Percentiles rank a stretch among this genome's conserved stretches.
These are phyloP conservation scores for Tubosaeta sp. DNA, from an alignment of 768 basidiomycete genomes.

Conservation along the genomic window DNA sequence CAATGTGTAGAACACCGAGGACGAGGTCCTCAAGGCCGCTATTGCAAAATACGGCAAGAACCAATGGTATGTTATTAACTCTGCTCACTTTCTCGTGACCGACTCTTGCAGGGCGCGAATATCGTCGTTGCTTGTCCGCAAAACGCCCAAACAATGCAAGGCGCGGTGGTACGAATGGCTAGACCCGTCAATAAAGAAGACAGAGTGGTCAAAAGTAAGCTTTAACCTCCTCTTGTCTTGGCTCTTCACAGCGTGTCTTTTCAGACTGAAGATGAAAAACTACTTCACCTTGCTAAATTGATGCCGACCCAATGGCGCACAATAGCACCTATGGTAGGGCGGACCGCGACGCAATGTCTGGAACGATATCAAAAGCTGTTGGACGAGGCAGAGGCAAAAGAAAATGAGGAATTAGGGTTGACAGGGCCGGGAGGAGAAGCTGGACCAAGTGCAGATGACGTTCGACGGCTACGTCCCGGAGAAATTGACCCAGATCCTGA, in stretches of 20 bases:
- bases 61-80: constrained; percentile 59
- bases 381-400: constrained; percentile 96
- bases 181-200: constrained; percentile 99
- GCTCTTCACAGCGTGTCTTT: background rate
- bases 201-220: constrained; percentile 95
- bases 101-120: constrained; percentile 78
- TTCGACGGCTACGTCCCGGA: constrained; percentile 83
- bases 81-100: background rate
- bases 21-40: constrained; percentile 98
- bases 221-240: background rate
- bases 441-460: constrained; percentile 89
- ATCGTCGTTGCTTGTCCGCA: constrained; percentile 93
- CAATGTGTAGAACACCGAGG: constrained; percentile 76
- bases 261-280: constrained; percentile 96
- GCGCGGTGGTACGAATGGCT: constrained; percentile 99
- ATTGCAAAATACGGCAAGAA: constrained; percentile 98
- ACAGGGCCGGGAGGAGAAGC: constrained; percentile 76
- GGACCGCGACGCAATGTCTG: constrained; percentile 95
- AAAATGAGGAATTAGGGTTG: constrained; percentile 91
- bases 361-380: constrained; percentile 97
- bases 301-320: constrained; percentile 99
- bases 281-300: constrained; percentile 93
- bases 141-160: constrained; percentile 99
- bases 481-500: constrained; percentile 99
- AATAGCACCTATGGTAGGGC: constrained; percentile 96